Evolutionary conservation across 371 early-diverging fungal genomes (phyloP), one percentile per base, ranked within the genome.

Genomic region (Phascolomyces articulosus): DNA sequence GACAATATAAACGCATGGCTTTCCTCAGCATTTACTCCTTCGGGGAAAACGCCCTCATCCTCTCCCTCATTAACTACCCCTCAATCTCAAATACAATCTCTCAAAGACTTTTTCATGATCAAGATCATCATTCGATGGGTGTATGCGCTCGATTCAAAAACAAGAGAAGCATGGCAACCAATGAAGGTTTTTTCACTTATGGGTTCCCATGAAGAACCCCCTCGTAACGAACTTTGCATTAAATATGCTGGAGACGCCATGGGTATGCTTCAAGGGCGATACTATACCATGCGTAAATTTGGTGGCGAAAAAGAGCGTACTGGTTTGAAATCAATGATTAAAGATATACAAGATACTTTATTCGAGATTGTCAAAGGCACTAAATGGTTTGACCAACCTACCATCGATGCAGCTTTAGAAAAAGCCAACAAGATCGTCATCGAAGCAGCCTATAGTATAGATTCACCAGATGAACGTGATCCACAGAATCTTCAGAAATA

Each of bases 261-360:
- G 57, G 87, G 88, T 2, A 75, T 77, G n/a, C 63, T 86, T 18
- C 67, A 80, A 0, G 90, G 87, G 0, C 80, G 87, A 20, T 87
- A 82, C 57, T 89, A 74, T 74, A 74, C 82, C 18, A 62, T 84
- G 64, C 62, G 64, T 47, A 55, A 74, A 3, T 85, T 85, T 63
- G 51, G 51, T 24, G 81, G 82, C 51, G 74, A 74, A 20, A 71
- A 78, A 40, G 62, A 72, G 7, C 71, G 72, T 8, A 65, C 71
- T 15, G 62, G 73, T 18, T 60, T 65, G 0, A 49, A 60, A 16
- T 48, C 64, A 8, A 72, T 85, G 59, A 72, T 89, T 15, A 60
- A 53, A 1, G 58, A 51, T 4, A 64, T 79, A 20, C 64, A 70
- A 13, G 63, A 68, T 3, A 60, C 76, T 18, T 75, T 87, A 61